A percentile compares a stretch with the other conserved stretches of the same genome.
Conservation (phyloP, 23 red algal species). For the Pyropia haitanensis region DNA sequence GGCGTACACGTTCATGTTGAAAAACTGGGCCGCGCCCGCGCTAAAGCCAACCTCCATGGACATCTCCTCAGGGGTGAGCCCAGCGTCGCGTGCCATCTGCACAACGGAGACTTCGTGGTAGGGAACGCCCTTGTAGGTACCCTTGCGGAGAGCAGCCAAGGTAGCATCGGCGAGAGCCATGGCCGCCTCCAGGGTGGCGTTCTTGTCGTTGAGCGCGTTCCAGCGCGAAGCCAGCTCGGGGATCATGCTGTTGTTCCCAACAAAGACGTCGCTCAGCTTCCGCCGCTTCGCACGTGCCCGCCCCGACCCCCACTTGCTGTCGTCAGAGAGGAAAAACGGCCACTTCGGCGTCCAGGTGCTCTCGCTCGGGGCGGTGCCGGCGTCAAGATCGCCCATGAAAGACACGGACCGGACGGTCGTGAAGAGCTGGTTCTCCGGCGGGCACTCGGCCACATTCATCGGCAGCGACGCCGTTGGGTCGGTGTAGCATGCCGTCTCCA, state of each 20-base stretch:
- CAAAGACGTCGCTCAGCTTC: neutral
- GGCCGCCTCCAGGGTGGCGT: conserved; percentile 9
- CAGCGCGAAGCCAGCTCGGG: conserved; percentile 9
- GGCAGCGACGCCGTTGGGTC: neutral
- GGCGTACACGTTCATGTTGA: too few relatives aligned
- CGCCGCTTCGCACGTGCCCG: too few relatives aligned
- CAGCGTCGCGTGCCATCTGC: conserved; percentile 26
- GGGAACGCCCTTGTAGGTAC: conserved; percentile 14
- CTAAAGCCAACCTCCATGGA: conserved; percentile 7
- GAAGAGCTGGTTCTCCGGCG: too few relatives aligned
- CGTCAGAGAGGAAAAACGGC: too few relatives aligned
- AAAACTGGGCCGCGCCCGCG: too few relatives aligned
- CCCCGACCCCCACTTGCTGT: too few relatives aligned
- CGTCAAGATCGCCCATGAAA: too few relatives aligned
- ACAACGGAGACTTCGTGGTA: conserved; percentile 16
- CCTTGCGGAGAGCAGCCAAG: conserved; percentile 5
- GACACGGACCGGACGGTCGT: too few relatives aligned
- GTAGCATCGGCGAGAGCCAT: conserved; percentile 37
- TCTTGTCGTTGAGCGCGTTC: neutral
- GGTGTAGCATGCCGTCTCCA: conserved; percentile 2
- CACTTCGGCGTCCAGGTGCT: too few relatives aligned
- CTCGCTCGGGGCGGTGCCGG: too few relatives aligned
- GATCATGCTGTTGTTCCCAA: conserved; percentile 11
- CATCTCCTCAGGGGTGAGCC: conserved; percentile 39
- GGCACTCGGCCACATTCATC: too few relatives aligned